These are phyloP conservation scores for Lipomyces spencermartinsiae DNA, from an alignment of 805 yeast genomes.

Conservation along the genomic window DNA sequence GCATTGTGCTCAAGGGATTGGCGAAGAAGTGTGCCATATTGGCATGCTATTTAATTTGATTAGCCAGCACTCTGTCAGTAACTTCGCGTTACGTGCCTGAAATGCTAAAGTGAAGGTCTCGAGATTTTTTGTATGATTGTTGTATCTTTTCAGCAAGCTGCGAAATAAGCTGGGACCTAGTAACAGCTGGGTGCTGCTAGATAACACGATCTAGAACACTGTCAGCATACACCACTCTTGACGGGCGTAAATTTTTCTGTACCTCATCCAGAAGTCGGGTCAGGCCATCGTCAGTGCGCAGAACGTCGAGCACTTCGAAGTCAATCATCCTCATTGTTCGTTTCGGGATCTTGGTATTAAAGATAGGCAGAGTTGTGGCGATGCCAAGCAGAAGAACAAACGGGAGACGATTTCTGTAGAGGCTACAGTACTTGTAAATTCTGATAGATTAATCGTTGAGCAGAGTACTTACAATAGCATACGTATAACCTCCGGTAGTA, in stretches of 20 bases:
- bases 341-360: slow-evolving; percentile 46
- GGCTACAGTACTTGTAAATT: slow-evolving; percentile 4
- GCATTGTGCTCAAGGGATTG: slow-evolving; percentile 46
- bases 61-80: not conserved
- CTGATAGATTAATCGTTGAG: not conserved
- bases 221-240: not conserved
- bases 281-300: slow-evolving; percentile 29
- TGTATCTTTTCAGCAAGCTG: slow-evolving; percentile 18
- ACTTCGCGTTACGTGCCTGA: slow-evolving; percentile 38
- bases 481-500: slow-evolving; percentile 44
- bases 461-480: slow-evolving; percentile 42
- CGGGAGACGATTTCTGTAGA: slow-evolving; percentile 45
- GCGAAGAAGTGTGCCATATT: slow-evolving; percentile 48
- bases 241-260: not conserved
- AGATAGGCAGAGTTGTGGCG: slow-evolving; percentile 47
- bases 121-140: slow-evolving; percentile 21
- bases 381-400: slow-evolving; percentile 47
- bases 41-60: slow-evolving; percentile 39
- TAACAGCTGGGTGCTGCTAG: slow-evolving; percentile 18
- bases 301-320: slow-evolving; percentile 42
- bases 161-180: slow-evolving; percentile 27
- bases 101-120: slow-evolving; percentile 29
- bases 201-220: slow-evolving; percentile 13
- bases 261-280: slow-evolving; percentile 27
- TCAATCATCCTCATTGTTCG: slow-evolving; percentile 41